Evolutionary conservation across 345 rosid genomes (phyloP).

Genomic region (Hypericum perforatum): DNA sequence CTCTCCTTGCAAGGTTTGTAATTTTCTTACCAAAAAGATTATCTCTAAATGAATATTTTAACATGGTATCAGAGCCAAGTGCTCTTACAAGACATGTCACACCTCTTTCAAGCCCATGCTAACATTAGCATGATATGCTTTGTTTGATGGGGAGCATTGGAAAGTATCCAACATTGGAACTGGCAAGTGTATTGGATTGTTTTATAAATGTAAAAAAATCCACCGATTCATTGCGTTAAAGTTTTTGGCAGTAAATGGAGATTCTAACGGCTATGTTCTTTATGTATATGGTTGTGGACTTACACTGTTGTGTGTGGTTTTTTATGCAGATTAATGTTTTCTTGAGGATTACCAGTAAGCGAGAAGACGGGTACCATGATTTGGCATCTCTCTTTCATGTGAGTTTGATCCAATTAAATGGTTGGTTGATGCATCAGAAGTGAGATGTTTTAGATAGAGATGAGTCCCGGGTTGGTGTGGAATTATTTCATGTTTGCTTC

Average conservation of each 20-base stretch:
- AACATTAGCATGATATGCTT: too few relatives aligned
- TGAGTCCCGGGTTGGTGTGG: background rate
- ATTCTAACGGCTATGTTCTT: background rate
- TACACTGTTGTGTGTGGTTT: constrained; percentile 1
- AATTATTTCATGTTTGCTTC: background rate
- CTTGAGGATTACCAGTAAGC: constrained; percentile 70
- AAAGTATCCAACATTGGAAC: too few relatives aligned
- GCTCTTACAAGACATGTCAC: too few relatives aligned
- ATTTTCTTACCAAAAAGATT: background rate
- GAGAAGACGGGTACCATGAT: constrained; percentile 93
- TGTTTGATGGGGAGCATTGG: too few relatives aligned
- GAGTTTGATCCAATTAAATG: constrained; percentile 16
- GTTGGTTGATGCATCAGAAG: background rate
- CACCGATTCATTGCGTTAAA: too few relatives aligned
- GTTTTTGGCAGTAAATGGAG: too few relatives aligned
- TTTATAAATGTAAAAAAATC: too few relatives aligned
- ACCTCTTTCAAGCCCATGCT: too few relatives aligned
- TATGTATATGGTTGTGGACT: background rate
- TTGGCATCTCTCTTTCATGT: constrained; percentile 95
- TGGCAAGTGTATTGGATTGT: too few relatives aligned
- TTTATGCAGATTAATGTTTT: constrained; percentile 70
- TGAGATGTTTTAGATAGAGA: background rate
- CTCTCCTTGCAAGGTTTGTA: constrained; percentile 89
- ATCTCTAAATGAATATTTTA: too few relatives aligned
- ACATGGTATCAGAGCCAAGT: too few relatives aligned